phyloP scores from a whole-genome alignment of 768 basidiomycete genomes.

The Pulveroboletus sp. region DNA sequence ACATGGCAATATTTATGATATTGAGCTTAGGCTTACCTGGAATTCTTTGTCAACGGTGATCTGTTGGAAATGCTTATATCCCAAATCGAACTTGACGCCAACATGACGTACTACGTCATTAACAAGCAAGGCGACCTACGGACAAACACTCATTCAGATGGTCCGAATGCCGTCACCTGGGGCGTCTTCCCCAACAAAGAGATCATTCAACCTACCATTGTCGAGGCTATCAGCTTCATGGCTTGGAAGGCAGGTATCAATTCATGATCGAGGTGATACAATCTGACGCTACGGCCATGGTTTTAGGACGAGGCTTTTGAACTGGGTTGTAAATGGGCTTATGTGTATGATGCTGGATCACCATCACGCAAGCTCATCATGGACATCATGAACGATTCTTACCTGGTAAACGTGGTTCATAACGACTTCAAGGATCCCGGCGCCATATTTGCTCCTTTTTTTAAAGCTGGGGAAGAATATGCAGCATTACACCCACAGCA shows the following conservation, averaged over 20 bases:
- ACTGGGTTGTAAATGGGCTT: slow-evolving; percentile 88
- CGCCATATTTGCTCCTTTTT: slow-evolving; percentile 86
- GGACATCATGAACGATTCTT: slow-evolving; percentile 75
- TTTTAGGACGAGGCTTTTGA: slow-evolving; percentile 92
- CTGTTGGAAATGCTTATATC: slow-evolving; percentile 71
- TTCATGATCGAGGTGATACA: neutral
- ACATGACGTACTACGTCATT: slow-evolving; percentile 96
- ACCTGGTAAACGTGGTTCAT: slow-evolving; percentile 94
- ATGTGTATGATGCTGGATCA: slow-evolving; percentile 77
- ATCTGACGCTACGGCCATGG: slow-evolving; percentile 6
- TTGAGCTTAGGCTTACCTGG: slow-evolving; percentile 77
- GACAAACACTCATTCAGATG: slow-evolving; percentile 93
- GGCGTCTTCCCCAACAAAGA: slow-evolving; percentile 98
- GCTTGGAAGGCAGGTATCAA: slow-evolving; percentile 80
- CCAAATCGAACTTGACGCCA: slow-evolving; percentile 81
- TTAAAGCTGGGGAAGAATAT: slow-evolving; percentile 69
- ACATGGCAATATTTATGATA: neutral
- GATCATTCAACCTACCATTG: slow-evolving; percentile 93
- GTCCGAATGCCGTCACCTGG: slow-evolving; percentile 99
- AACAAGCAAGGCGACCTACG: slow-evolving; percentile 93
- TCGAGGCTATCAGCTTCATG: slow-evolving; percentile 97
- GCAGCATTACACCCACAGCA: slow-evolving; percentile 35
- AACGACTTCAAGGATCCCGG: slow-evolving; percentile 88
- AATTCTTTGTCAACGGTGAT: slow-evolving; percentile 85
- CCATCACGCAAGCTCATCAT: slow-evolving; percentile 72